phyloP scores from a whole-genome alignment of 257 asterid species.

The Forsythia suspensa region DNA sequence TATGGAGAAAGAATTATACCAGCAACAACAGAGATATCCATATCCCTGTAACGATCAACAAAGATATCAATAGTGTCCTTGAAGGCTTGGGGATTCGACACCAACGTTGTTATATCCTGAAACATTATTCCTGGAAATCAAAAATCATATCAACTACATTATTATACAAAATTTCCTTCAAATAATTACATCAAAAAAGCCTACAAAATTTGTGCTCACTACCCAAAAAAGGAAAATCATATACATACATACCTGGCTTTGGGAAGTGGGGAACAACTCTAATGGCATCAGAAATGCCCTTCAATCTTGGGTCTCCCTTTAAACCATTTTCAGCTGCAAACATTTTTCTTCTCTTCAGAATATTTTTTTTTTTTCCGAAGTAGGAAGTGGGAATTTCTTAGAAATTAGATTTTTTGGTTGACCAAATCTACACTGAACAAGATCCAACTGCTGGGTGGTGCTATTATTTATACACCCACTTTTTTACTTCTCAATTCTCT shows the following conservation, averaged over 20 bases:
- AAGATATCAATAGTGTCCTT: conserved; percentile 81
- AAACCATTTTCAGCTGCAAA: conserved; percentile 95
- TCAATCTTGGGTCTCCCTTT: conserved; percentile 86
- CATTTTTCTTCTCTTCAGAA: conserved; percentile 45
- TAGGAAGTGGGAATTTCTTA: background rate
- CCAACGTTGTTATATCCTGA: conserved; percentile 86
- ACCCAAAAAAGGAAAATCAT: background rate
- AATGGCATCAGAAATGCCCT: conserved; percentile 82
- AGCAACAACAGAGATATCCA: conserved; percentile 90
- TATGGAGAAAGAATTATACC: conserved; percentile 38
- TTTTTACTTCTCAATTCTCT: background rate
- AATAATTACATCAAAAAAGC: conserved; percentile 8
- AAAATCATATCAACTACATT: conserved; percentile 4
- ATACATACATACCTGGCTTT: conserved; percentile 59
- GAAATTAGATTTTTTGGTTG: conserved; percentile 21
- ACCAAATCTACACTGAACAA: conserved; percentile 44
- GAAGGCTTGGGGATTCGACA: conserved; percentile 73
- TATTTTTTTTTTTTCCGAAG: background rate
- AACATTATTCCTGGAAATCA: conserved; percentile 77
- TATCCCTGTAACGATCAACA: conserved; percentile 78
- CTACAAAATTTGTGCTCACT: background rate
- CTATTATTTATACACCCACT: conserved; percentile 28
- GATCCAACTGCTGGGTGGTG: conserved; percentile 41
- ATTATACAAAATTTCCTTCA: conserved; percentile 8
- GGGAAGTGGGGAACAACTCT: conserved; percentile 92